These are phyloP conservation scores for Retiboletus fuscus DNA, from an alignment of 1,284 basidiomycete genomes.

Conservation along the genomic window DNA sequence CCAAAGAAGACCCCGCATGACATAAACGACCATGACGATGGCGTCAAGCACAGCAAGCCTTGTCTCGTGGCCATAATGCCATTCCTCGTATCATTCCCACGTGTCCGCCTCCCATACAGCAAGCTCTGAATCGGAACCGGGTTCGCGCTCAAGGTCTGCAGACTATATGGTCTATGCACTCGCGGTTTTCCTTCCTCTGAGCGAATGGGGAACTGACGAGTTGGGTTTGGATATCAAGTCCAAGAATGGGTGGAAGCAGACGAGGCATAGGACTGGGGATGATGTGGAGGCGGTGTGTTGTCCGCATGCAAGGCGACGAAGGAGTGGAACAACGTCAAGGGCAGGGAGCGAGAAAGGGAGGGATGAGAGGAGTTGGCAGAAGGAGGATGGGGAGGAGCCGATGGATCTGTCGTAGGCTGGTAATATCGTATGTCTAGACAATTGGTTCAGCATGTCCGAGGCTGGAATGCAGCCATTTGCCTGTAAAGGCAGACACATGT, in stretches of 20 bases:
- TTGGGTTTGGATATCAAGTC: slow-evolving; percentile 62
- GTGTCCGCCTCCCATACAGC: background rate
- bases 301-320: slow-evolving; percentile 41
- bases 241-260: slow-evolving; percentile 92
- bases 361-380: too few species aligned
- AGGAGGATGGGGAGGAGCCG: too few species aligned
- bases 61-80: slow-evolving; percentile 16
- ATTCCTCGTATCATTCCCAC: too few species aligned
- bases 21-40: slow-evolving; percentile 93
- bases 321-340: background rate
- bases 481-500: too few species aligned
- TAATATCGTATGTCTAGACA: too few species aligned
- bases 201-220: slow-evolving; percentile 44
- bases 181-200: slow-evolving; percentile 46
- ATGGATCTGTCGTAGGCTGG: too few species aligned
- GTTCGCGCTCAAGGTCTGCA: slow-evolving; percentile 2
- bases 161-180: slow-evolving; percentile 29
- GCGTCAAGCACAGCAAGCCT: slow-evolving; percentile 82
- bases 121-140: slow-evolving; percentile 10
- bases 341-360: too few species aligned
- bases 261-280: slow-evolving; percentile 89
- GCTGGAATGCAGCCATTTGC: too few species aligned
- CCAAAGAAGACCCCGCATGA: slow-evolving; percentile 94
- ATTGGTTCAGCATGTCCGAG: too few species aligned
- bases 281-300: slow-evolving; percentile 84